phyloP scores from a whole-genome alignment of 352 stramenopile species.

The Phytophthora sansomeana region DNA sequence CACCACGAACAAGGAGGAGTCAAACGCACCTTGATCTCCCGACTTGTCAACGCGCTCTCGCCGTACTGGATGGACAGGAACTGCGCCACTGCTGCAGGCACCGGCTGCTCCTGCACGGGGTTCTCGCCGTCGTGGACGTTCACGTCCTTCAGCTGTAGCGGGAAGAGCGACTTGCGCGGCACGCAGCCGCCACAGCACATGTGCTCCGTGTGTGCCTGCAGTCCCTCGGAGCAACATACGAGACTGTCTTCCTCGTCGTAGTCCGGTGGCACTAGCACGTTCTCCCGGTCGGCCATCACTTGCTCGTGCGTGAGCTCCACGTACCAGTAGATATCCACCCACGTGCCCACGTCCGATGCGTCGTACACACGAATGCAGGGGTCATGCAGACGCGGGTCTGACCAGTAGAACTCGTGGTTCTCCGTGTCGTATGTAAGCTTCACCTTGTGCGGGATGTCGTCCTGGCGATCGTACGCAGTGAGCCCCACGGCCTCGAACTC shows the following conservation, averaged over 20 bases:
- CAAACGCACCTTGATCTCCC: slow-evolving; percentile 76
- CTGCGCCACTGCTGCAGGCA: slow-evolving; percentile 63
- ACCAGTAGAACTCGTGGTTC: slow-evolving; percentile 86
- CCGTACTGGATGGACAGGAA: slow-evolving; percentile 82
- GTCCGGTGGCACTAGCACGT: slow-evolving; percentile 59
- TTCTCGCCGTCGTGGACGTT: slow-evolving; percentile 54
- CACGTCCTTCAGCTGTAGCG: slow-evolving; percentile 56
- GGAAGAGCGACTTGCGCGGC: slow-evolving; percentile 65
- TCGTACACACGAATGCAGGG: slow-evolving; percentile 84
- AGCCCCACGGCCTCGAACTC: slow-evolving; percentile 70
- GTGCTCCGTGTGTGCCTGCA: slow-evolving; percentile 66
- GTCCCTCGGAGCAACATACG: slow-evolving; percentile 76
- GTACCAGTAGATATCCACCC: slow-evolving; percentile 89
- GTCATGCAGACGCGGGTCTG: slow-evolving; percentile 74
- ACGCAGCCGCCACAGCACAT: slow-evolving; percentile 85
- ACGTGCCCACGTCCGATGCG: slow-evolving; percentile 58
- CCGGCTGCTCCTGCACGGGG: slow-evolving; percentile 57
- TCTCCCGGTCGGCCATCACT: slow-evolving; percentile 50
- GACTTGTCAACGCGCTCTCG: slow-evolving; percentile 52
- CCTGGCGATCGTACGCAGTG: slow-evolving; percentile 69
- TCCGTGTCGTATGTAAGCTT: slow-evolving; percentile 88
- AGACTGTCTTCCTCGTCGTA: slow-evolving; percentile 76
- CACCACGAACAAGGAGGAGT: slow-evolving; percentile 1
- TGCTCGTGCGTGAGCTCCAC: slow-evolving; percentile 58
- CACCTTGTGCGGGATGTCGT: slow-evolving; percentile 83